phyloP scores from a whole-genome alignment of 2,329 filamentous ascomycete genomes.

The Aspergillus japonicus region DNA sequence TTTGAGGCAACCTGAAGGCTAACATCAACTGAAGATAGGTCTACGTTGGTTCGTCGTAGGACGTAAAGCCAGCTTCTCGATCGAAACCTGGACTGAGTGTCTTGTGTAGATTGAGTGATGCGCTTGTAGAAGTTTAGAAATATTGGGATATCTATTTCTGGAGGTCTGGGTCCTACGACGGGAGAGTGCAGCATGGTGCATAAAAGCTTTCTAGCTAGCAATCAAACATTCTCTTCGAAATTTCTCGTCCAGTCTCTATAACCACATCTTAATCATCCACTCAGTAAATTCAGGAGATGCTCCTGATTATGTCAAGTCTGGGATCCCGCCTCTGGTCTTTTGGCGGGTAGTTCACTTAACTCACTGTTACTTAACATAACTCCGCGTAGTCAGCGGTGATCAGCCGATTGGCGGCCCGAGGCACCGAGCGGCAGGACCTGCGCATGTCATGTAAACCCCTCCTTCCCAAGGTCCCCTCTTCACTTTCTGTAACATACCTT shows the following conservation, averaged over 20 bases:
- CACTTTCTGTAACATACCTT: constrained; percentile 18
- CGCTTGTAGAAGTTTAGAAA: neutral
- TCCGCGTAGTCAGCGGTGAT: neutral
- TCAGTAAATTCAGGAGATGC: too few relatives aligned
- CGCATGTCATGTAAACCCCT: constrained; percentile 24
- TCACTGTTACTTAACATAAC: too few relatives aligned
- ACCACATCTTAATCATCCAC: too few relatives aligned
- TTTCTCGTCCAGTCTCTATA: too few relatives aligned
- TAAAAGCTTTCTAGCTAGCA: neutral
- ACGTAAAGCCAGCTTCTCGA: neutral
- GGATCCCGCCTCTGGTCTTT: too few relatives aligned
- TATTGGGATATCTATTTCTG: neutral
- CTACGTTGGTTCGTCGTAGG: constrained; percentile 5
- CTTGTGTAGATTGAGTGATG: neutral
- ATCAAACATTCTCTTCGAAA: neutral
- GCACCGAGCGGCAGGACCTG: constrained; percentile 12
- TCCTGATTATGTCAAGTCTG: too few relatives aligned
- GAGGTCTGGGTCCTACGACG: neutral
- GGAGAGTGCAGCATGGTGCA: neutral
- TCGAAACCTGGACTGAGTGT: neutral
- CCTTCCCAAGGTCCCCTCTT: constrained; percentile 21
- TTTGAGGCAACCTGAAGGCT: constrained; percentile 7
- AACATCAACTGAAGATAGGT: constrained; percentile 9
- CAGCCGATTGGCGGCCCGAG: constrained; percentile 18
- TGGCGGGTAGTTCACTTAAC: too few relatives aligned